Conservation (phyloP, 2,329 filamentous ascomycete genomes). For the Tolypocladium ovalisporum region DNA sequence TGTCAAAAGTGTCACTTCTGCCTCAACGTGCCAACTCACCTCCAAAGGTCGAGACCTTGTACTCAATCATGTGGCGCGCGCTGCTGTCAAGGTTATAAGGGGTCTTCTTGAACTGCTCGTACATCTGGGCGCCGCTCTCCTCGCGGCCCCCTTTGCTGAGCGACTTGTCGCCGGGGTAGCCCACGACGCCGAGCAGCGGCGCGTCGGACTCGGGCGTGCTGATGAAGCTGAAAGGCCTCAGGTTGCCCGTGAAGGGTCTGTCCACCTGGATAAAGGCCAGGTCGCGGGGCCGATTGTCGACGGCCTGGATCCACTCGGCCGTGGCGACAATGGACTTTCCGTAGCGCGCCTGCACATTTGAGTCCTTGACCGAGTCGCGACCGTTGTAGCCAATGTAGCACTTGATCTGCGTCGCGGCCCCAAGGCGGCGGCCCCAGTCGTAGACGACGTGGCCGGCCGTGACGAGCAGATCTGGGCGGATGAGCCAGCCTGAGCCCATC, state of each 20-base stretch:
- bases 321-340: constrained; percentile 11
- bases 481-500: constrained; percentile 13
- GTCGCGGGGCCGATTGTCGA: constrained; percentile 8
- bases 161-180: not conserved
- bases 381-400: constrained; percentile 23
- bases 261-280: constrained; percentile 15
- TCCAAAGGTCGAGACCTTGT: not conserved
- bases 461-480: constrained; percentile 9
- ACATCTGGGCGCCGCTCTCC: not conserved
- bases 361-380: constrained; percentile 1
- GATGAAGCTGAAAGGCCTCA: constrained; percentile 10
- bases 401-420: constrained; percentile 14
- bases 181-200: not conserved
- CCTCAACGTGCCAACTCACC: not conserved
- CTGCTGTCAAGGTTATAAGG: not conserved
- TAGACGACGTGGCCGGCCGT: constrained; percentile 13
- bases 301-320: constrained; percentile 9
- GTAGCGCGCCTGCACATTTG: constrained; percentile 5
- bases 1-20: not conserved
- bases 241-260: constrained; percentile 11
- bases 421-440: constrained; percentile 10
- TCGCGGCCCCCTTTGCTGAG: not conserved
- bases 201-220: constrained; percentile 1
- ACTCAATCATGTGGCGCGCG: not conserved
- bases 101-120: not conserved